Base-by-base conservation (phyloP, 2,329 filamentous ascomycete genomes). In the Fusarium sp. region DNA sequence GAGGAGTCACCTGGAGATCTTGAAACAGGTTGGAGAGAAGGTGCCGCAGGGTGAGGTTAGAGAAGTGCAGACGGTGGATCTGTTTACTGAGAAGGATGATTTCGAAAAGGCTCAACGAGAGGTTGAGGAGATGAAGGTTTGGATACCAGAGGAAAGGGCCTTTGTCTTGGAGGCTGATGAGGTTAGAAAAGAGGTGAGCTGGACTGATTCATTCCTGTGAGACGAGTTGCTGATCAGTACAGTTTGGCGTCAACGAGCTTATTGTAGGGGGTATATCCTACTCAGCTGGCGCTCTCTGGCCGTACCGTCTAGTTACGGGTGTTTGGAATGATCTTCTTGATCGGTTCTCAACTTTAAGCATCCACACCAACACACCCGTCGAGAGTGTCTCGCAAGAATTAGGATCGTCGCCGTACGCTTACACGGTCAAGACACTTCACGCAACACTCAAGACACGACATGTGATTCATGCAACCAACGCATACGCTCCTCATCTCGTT, bases 391-490 rank as follows among this genome's bases (percentile, higher is more conserved):
- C 61, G 6, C 35, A 68, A 1, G 65, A 67, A n/a, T 41, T 65
- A 2, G 50, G 57, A 1, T 66, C 74, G 1, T 48, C 43, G 14
- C 22, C 43, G 14, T 48, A 48, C 43, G 43, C 80, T 2, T 88
- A 87, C 74, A 77, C 80, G 1, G 75, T 91, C 6, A 73, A 81
- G 6, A 91, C 89, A 1, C 63, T 74, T 0, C 81, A 85, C 8
- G 88, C 88, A 3, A 72, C 48, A 0, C 82, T 91, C 37, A 78
- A 76, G 5, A 83, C 88, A 9, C 81, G 82, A 1, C 86, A 91
- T 62, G 82, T 92, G 2, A 83, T 92, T 3, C 88, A 92, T 71
- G 88, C 88, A 9, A 92, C 89, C 2, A 91, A 92, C 70, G 88
- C 83, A 6, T 87, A 87, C 71, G 83, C 87, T 0, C 79, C 85